Base-by-base conservation (phyloP, 2,329 filamentous ascomycete species). In the Canariomyces notabilis region DNA sequence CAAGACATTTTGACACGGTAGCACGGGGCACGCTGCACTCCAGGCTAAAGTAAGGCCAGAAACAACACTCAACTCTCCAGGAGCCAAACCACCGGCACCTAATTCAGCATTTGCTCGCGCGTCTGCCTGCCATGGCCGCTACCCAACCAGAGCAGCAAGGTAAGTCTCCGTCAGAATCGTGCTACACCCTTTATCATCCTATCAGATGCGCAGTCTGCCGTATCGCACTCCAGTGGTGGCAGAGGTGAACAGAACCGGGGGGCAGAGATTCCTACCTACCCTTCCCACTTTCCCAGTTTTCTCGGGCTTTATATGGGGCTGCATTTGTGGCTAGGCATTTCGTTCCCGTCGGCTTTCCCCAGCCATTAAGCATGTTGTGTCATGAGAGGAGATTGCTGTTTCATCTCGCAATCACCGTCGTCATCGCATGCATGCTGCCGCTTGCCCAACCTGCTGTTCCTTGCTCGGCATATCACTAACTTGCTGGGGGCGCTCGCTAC, bases 361-460 rank as follows among this genome's bases (percentile, higher is more conserved):
- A n/a, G 59, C 59, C 58, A 58, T 62, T 59, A 58, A 65, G 59
- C 61, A 59, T 62, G 58, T 59, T 64, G 69, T 72, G 67, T 70
- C 67, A 71, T 70, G 62, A 67, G 61, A 63, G 59, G 61, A 67
- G 63, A 67, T 68, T 68, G 57, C 56, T 65, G 69, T 73, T 73
- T 73, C 70, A 72, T 65, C 58, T 67, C 61, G 62, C 62, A 63
- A 58, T 66, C 65, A 63, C 59, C 62, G 57, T 67, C 66, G 62
- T 67, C 68, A 69, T 67, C 57, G 60, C 59, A 64, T 68, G 68
- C 64, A 67, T 57, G 55, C 57, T 59, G 51, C 66, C 63, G 61
- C 48, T 44, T 50, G 39, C 50, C 37, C 46, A 52, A 46, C 37
- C 46, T 54, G 51, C 36, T 46, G 20, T 56, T 53, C 39, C 45